Base-by-base conservation (phyloP, 441 rosid species). In the Pelargonium citronellum region DNA sequence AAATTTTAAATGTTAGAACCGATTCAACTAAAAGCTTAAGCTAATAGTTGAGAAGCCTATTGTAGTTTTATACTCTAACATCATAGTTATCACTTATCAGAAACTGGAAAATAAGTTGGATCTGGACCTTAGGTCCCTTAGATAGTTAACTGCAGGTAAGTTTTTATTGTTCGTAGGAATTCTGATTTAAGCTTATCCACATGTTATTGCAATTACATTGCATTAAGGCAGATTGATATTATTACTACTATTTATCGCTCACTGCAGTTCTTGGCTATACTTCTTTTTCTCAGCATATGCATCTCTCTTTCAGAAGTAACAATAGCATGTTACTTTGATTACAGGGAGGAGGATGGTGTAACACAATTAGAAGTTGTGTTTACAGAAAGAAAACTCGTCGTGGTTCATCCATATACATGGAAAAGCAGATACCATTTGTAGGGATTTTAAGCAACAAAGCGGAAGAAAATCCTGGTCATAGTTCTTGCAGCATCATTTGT, bases 321-420 rank as follows among this genome's bases (percentile, higher is more conserved):
- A 20, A 20, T 60, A 20, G n/a, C 30, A 20, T 60, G 10, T 60
- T 16, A 9, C 10, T 60, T 60, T 60, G n/a, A 60, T 53, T 71
- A 64, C 69, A 90, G 96, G 93, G 96, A 64, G 96, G 96, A 34
- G 96, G 93, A 68, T 90, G 91, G 96, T 90, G 96, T 74, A 80
- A 88, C 71, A 76, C 81, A 58, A 74, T 83, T 8, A 77, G 68
- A 69, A 82, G 8, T 66, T 90, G 96, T 71, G 79, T 88, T 44
- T 85, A 69, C 78, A 79, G 91, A 20, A 88, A 88, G 76, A 87
- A 89, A 13, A 90, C 91, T 43, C 89, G 87, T 5, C 90, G 88
- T 24, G 93, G 96, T 61, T 90, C 96, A 9, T 84, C 93, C 27
- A 86, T 81, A 17, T 73, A 69, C 67, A 90, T 88, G 96, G 93